A percentile compares a stretch with the other conserved stretches of the same genome.
Conservation (phyloP, 768 basidiomycete species). For the Terana coerulea region DNA sequence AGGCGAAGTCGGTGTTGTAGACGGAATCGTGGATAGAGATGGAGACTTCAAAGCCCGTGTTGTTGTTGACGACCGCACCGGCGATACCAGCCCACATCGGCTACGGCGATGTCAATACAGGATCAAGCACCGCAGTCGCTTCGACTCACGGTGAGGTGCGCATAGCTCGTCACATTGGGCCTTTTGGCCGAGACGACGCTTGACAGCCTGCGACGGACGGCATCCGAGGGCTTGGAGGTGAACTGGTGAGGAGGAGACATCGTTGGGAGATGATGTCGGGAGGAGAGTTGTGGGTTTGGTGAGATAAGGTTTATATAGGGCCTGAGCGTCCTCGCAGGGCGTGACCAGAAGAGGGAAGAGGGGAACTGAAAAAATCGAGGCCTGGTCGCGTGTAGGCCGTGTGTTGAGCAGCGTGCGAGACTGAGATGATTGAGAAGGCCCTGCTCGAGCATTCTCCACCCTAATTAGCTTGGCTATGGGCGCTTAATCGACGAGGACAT, state of each 20-base stretch:
- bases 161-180: constrained; percentile 54
- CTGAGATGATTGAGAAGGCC: neutral
- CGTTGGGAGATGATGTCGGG: constrained; percentile 24
- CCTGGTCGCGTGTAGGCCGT: constrained; percentile 1
- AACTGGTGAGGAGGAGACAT: constrained; percentile 57
- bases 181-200: constrained; percentile 44
- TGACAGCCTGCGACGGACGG: constrained; percentile 66
- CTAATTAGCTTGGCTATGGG: constrained; percentile 7
- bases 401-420: neutral
- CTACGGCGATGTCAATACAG: constrained; percentile 33
- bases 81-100: constrained; percentile 89
- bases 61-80: constrained; percentile 55
- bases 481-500: neutral
- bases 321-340: constrained; percentile 2
- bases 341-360: neutral
- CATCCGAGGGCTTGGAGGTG: constrained; percentile 59
- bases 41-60: constrained; percentile 63
- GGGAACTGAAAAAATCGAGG: neutral
- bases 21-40: constrained; percentile 83
- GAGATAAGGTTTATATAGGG: constrained; percentile 20
- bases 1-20: constrained; percentile 77
- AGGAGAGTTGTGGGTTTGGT: constrained; percentile 15
- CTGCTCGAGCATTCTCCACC: constrained; percentile 7
- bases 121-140: no score
- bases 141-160: constrained; percentile 61